Evolutionary conservation across 2,329 filamentous ascomycete species (phyloP).

Genomic region (Xylaria sp.): DNA sequence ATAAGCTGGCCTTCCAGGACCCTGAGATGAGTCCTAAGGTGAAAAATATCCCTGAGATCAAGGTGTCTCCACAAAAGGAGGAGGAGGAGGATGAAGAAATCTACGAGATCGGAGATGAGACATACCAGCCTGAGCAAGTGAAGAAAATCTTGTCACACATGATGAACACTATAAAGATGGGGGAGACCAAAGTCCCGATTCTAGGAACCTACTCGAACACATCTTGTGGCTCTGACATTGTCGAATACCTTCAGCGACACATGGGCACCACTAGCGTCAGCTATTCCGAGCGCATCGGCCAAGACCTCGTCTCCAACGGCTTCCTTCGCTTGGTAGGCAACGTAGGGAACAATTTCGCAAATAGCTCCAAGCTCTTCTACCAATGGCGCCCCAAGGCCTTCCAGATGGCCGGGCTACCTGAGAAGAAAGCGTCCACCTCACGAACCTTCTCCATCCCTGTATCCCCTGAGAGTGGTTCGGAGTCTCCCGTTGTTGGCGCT

Average conservation of each 20-base stretch:
- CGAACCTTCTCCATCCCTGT: constrained; percentile 77
- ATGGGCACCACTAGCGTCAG: constrained; percentile 84
- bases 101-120: constrained; percentile 88
- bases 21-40: constrained; percentile 71
- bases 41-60: constrained; percentile 77
- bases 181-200: constrained; percentile 94
- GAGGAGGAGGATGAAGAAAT: constrained; percentile 79
- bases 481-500: constrained; percentile 81
- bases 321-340: constrained; percentile 91
- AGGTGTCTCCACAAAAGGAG: constrained; percentile 74
- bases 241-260: constrained; percentile 90
- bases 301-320: constrained; percentile 85
- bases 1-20: constrained; percentile 95
- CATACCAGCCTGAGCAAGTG: constrained; percentile 82
- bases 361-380: constrained; percentile 96
- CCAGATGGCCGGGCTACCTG: constrained; percentile 82
- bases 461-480: constrained; percentile 63
- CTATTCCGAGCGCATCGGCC: constrained; percentile 92
- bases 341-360: constrained; percentile 93
- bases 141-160: constrained; percentile 90
- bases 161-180: constrained; percentile 83
- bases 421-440: constrained; percentile 77
- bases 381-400: constrained; percentile 96
- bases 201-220: constrained; percentile 94
- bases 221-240: constrained; percentile 88